Base-by-base conservation (phyloP, 139 green algal species). In the Micromonas pusilla region DNA sequence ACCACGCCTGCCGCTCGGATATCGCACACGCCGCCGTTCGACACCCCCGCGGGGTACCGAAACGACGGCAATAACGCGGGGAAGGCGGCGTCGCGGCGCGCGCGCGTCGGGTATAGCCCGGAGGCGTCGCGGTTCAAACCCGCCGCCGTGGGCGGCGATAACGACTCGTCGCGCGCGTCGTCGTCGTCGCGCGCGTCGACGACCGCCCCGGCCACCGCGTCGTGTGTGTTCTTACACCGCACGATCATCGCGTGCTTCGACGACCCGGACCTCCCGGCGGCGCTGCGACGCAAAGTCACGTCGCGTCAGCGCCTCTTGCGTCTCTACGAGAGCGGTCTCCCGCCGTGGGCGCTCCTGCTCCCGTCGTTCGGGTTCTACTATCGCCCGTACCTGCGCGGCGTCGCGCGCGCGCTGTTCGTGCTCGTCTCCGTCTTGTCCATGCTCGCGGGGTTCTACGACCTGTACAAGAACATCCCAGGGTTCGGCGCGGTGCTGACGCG, bases 401-500 rank as follows among this genome's bases (percentile, higher is more conserved):
- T 32, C 9, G 25, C 26, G 16, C 13, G 26, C 9, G 25, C 5
- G 25, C n/a, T 68, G 66, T 74, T 52, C 30, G 30, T 74, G 20
- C 32, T 52, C 6, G 21, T 74, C 9, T 57, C 32, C 4, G 31
- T 74, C 13, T 21, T 74, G 23, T 60, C 33, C 25, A 57, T 52
- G 31, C 5, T 74, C 9, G 23, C 21, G 20, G 66, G 66, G 23
- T 74, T 74, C 13, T 57, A 57, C 66, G 66, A 74, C 31, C 66
- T 74, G 23, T 52, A 74, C 32, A 52, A 52, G 25, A 6, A 52
- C 66, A 21, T 74, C 6, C 66, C 66, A 52, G 32, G 20, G 5
- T 5, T 74, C 62, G 62, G 9, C 62, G 25, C 62, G 62, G 26
- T 32, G 62, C 9, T 32, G 5, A 36, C 62, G 20, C 62, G 25